Evolutionary conservation across 164 flowering plant species (phyloP).

Genomic region (Chimonanthus praecox): DNA sequence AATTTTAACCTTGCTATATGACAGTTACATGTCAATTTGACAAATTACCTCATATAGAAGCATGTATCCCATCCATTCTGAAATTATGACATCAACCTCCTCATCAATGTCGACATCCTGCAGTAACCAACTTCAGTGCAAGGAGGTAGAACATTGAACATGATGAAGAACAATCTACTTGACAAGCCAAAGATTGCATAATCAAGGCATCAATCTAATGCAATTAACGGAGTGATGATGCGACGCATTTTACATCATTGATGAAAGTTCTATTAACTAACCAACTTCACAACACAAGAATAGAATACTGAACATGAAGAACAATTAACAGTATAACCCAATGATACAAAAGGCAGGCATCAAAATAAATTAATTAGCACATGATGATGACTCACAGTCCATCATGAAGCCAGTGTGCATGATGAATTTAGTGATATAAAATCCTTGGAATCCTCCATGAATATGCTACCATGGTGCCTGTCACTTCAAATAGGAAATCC

Average conservation of each 20-base stretch:
- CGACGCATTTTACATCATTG: no score
- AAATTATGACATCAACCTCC: constrained; percentile 92
- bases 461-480: no score
- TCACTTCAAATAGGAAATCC: no score
- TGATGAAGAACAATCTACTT: neutral
- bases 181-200: neutral
- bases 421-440: neutral
- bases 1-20: neutral
- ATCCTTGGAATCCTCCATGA: neutral
- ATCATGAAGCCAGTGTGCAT: neutral
- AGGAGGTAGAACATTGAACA: neutral
- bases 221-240: no score
- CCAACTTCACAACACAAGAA: no score
- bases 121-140: constrained; percentile 16
- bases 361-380: neutral
- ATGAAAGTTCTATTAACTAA: no score
- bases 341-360: neutral
- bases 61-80: constrained; percentile 99
- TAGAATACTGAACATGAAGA: no score
- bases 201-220: neutral
- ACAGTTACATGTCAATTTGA: neutral
- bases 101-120: constrained; percentile 97
- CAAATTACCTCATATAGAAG: constrained; percentile 68
- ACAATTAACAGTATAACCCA: neutral
- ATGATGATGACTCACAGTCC: neutral